These are phyloP conservation scores for Neonectria neomacrospora DNA, from an alignment of 2,329 filamentous ascomycete species.

Conservation along the genomic window DNA sequence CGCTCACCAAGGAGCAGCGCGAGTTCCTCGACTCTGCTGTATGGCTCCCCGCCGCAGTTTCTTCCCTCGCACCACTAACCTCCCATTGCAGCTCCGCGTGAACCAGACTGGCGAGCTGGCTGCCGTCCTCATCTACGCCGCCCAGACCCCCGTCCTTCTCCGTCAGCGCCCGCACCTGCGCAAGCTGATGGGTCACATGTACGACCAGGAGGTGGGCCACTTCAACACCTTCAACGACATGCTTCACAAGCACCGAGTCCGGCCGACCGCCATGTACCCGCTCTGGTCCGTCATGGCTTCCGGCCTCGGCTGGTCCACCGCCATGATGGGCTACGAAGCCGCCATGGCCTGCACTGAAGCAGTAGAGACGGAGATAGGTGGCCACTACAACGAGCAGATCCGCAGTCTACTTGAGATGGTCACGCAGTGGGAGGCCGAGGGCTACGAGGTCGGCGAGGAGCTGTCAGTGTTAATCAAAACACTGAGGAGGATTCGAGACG, in stretches of 20 bases:
- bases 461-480: slow-evolving; percentile 77
- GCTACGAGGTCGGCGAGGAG: slow-evolving; percentile 84
- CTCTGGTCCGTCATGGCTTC: slow-evolving; percentile 86
- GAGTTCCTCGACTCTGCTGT: slow-evolving; percentile 81
- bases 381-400: slow-evolving; percentile 95
- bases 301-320: slow-evolving; percentile 88
- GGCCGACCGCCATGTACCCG: slow-evolving; percentile 92
- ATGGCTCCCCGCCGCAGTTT: slow-evolving; percentile 42
- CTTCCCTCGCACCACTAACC: slow-evolving; percentile 19
- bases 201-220: slow-evolving; percentile 93
- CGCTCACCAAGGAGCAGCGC: slow-evolving; percentile 75
- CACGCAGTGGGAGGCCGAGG: slow-evolving; percentile 76
- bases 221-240: slow-evolving; percentile 86
- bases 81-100: slow-evolving; percentile 75
- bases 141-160: slow-evolving; percentile 85
- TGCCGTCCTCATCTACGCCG: slow-evolving; percentile 91
- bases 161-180: slow-evolving; percentile 86
- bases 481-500: slow-evolving; percentile 86
- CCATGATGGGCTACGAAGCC: slow-evolving; percentile 87
- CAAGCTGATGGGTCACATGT: slow-evolving; percentile 96
- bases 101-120: slow-evolving; percentile 99
- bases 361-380: slow-evolving; percentile 97
- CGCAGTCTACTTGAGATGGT: slow-evolving; percentile 84
- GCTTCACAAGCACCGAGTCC: slow-evolving; percentile 85
- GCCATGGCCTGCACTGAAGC: slow-evolving; percentile 99